Percentiles rank a stretch among this genome's conserved stretches.
phyloP scores from a whole-genome alignment of 345 rosid species.

The Citrus unshiu region DNA sequence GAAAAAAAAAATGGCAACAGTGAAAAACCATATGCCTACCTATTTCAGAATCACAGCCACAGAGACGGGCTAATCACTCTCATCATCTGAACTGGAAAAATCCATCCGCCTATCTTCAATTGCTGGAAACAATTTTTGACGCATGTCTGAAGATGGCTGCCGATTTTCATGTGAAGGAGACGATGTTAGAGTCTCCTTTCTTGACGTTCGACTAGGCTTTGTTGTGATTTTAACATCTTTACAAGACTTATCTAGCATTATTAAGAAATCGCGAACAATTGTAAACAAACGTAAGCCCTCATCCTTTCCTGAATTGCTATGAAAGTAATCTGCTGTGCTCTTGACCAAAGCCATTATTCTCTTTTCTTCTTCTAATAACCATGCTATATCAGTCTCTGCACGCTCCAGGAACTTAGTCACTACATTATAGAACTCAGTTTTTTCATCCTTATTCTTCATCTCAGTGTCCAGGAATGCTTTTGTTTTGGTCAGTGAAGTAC shows the following conservation, averaged over 20 bases:
- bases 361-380: constrained; percentile 56
- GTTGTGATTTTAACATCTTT: constrained; percentile 45
- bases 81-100: constrained; percentile 62
- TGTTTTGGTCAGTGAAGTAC: constrained; percentile 35
- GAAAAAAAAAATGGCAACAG: too few relatives aligned
- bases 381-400: constrained; percentile 47
- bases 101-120: constrained; percentile 48
- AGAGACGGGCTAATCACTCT: constrained; percentile 23
- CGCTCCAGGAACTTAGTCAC: constrained; percentile 51
- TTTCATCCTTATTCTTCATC: constrained; percentile 39
- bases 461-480: constrained; percentile 49
- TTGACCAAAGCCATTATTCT: constrained; percentile 63
- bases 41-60: constrained; percentile 12
- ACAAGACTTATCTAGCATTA: constrained; percentile 74
- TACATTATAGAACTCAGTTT: constrained; percentile 33
- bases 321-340: constrained; percentile 81
- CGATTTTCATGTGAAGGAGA: constrained; percentile 28
- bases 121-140: constrained; percentile 59
- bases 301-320: constrained; percentile 58
- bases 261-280: constrained; percentile 74
- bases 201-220: constrained; percentile 27
- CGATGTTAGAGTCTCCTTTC: constrained; percentile 25
- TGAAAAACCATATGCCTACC: constrained; percentile 4
- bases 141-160: constrained; percentile 38
- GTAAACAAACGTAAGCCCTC: constrained; percentile 83